phyloP scores from a whole-genome alignment of 2,329 filamentous ascomycete genomes.

The Diaporthe caulivora region DNA sequence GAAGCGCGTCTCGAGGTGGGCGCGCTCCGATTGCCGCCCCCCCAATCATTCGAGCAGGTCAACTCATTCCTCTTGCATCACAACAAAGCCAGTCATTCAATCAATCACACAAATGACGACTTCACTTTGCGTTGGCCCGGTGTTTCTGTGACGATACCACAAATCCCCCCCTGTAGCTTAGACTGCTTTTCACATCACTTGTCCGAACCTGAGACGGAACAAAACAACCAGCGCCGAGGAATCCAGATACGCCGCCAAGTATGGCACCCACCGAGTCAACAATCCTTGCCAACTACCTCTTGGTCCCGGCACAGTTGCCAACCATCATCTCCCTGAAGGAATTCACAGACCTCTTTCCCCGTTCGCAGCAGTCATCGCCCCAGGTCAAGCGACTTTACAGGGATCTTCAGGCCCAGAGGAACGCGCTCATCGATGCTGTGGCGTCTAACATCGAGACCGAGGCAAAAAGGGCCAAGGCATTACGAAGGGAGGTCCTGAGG shows the following conservation, averaged over 20 bases:
- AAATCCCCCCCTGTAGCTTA: neutral
- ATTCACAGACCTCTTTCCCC: conserved; percentile 83
- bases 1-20: conserved; percentile 35
- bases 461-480: conserved; percentile 68
- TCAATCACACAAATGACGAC: neutral
- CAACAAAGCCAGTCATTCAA: neutral
- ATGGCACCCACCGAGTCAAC: conserved; percentile 82
- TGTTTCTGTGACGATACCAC: neutral
- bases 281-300: conserved; percentile 82
- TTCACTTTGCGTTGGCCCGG: neutral
- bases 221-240: neutral
- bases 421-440: conserved; percentile 76
- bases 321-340: conserved; percentile 79
- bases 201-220: neutral
- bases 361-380: conserved; percentile 72
- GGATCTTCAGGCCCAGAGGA: conserved; percentile 81
- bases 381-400: conserved; percentile 80
- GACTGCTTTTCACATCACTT: neutral
- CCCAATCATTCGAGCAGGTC: conserved; percentile 14
- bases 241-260: conserved; percentile 39
- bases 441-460: conserved; percentile 75
- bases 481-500: conserved; percentile 69
- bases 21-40: conserved; percentile 18
- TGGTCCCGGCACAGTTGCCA: conserved; percentile 80
- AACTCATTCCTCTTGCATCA: conserved; percentile 1